Evolutionary conservation across 2,329 filamentous ascomycete genomes (phyloP).

Genomic region (Fusarium verticillioides): DNA sequence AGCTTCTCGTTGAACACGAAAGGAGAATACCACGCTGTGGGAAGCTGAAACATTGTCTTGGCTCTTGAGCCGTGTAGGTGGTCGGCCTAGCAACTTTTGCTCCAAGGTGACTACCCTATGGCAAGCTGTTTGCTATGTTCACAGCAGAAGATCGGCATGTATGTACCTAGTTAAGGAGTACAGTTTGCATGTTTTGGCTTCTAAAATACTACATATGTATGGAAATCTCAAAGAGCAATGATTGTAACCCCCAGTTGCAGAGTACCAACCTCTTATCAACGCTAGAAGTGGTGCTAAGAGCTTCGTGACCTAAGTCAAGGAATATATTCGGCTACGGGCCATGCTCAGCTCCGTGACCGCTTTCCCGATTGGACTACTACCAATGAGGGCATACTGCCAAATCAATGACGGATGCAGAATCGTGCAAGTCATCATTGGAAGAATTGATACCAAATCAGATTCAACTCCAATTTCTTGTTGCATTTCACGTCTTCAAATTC

Average conservation of each 20-base stretch:
- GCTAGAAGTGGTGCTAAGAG: neutral
- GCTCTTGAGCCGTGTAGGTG: slow-evolving; percentile 4
- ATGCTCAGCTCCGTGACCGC: slow-evolving; percentile 40
- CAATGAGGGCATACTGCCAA: slow-evolving; percentile 41
- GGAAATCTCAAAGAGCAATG: neutral
- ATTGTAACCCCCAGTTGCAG: too few relatives aligned
- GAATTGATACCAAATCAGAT: slow-evolving; percentile 11
- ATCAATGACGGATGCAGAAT: slow-evolving; percentile 47
- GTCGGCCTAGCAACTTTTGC: neutral
- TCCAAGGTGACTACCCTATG: neutral
- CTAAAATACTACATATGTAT: neutral
- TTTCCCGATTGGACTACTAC: slow-evolving; percentile 26
- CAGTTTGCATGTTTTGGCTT: neutral
- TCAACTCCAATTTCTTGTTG: slow-evolving; percentile 1
- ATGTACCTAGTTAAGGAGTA: neutral
- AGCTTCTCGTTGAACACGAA: slow-evolving; percentile 4
- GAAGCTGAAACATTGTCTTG: slow-evolving; percentile 29
- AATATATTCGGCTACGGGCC: slow-evolving; percentile 13
- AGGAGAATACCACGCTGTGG: slow-evolving; percentile 11
- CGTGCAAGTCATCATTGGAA: slow-evolving; percentile 46
- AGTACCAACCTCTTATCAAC: neutral
- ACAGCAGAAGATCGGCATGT: neutral
- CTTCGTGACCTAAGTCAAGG: neutral
- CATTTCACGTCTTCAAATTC: neutral
- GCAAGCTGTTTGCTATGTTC: neutral